Percentiles rank a stretch among this genome's conserved stretches.
Evolutionary conservation across 179 eudicot genomes (phyloP).

Genomic region (Amaranthus tricolor): DNA sequence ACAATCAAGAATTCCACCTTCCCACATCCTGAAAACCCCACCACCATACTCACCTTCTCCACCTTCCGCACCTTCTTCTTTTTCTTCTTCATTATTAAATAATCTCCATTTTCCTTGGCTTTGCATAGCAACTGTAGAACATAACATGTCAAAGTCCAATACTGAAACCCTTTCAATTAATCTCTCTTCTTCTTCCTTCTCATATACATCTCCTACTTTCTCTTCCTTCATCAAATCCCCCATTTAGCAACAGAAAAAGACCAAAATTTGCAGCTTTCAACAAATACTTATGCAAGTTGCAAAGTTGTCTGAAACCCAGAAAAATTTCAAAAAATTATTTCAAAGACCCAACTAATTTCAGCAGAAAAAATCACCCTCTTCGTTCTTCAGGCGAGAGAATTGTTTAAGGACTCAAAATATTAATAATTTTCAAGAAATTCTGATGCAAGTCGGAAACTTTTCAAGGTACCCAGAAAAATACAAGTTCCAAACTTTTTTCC

Average conservation of each 20-base stretch:
- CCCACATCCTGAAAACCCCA: constrained; percentile 97
- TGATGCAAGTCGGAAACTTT: too few relatives aligned
- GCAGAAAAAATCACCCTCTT: too few relatives aligned
- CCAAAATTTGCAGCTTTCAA: constrained; percentile 6
- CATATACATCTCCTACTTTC: constrained; percentile 20
- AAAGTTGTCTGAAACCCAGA: not conserved
- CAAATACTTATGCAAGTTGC: not conserved
- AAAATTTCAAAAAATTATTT: too few relatives aligned
- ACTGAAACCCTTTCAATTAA: constrained; percentile 53
- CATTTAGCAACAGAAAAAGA: constrained; percentile 25
- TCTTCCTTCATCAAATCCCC: constrained; percentile 36
- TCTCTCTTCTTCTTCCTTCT: constrained; percentile 43
- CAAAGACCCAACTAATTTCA: too few relatives aligned
- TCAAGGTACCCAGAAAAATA: not conserved
- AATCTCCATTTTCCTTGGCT: constrained; percentile 71
- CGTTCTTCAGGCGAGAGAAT: too few relatives aligned
- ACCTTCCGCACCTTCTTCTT: constrained; percentile 21
- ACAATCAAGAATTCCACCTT: constrained; percentile 90
- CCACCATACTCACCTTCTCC: constrained; percentile 27
- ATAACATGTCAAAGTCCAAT: constrained; percentile 77
- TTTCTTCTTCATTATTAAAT: constrained; percentile 33
- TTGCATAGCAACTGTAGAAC: constrained; percentile 84
- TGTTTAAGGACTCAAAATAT: too few relatives aligned
- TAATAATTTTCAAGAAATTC: too few relatives aligned
- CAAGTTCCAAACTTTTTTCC: not conserved